Evolutionary conservation across 306 rosid genomes (phyloP).

Genomic region (Cyamopsis tetragonoloba): DNA sequence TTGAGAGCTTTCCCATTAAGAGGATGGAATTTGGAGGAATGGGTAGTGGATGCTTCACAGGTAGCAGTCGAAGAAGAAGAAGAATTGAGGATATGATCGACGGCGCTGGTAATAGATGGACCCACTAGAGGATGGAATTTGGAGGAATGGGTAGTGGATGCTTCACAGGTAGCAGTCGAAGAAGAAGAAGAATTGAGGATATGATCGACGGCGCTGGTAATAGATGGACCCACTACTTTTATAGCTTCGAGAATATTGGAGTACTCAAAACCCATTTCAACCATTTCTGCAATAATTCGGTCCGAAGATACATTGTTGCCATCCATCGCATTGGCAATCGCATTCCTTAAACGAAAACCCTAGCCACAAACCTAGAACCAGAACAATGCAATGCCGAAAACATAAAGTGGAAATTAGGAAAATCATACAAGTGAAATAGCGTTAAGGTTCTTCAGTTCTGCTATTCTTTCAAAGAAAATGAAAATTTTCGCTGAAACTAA

Average conservation of each 20-base stretch:
- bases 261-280: conserved; percentile 66
- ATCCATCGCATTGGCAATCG: conserved; percentile 44
- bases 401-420: not conserved
- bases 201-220: conserved; percentile 44
- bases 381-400: not conserved
- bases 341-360: no score
- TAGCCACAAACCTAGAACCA: not conserved
- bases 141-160: conserved; percentile 26
- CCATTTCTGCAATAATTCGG: conserved; percentile 47
- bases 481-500: not conserved
- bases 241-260: conserved; percentile 40
- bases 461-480: no score
- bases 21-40: conserved; percentile 13
- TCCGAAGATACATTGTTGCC: conserved; percentile 28
- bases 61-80: not conserved
- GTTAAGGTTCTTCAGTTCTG: not conserved
- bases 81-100: no score
- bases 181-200: conserved; percentile 37
- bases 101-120: conserved; percentile 39
- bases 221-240: conserved; percentile 47
- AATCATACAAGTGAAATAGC: not conserved
- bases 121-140: conserved; percentile 32
- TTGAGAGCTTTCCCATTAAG: conserved; percentile 18
- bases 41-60: conserved; percentile 18
- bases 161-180: not conserved